Conservation (phyloP, 179 eudicot genomes). For the Actinidia arguta region DNA sequence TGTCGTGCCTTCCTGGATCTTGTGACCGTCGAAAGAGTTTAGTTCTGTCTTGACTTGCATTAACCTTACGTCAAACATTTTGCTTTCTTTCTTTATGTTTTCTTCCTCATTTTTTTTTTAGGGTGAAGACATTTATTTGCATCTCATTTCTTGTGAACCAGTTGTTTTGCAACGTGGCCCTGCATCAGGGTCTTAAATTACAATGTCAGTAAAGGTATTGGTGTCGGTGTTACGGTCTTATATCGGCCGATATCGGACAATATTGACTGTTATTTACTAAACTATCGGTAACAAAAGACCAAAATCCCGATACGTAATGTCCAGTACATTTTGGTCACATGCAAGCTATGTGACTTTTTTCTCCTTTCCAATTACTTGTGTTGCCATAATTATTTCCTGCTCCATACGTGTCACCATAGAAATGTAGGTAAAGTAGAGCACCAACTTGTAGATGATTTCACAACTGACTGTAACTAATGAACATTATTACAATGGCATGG, state of each 20-base stretch:
- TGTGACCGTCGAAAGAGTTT: neutral
- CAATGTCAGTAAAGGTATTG: no score
- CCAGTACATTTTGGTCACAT: neutral
- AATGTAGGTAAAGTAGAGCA: neutral
- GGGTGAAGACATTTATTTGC: no score
- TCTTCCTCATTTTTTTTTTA: neutral
- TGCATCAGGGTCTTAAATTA: no score
- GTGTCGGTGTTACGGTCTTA: no score
- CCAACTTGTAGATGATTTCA: neutral
- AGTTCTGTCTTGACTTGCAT: neutral
- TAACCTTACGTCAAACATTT: neutral
- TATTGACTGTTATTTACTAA: neutral
- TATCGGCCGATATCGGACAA: neutral
- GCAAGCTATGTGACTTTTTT: neutral
- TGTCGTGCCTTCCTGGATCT: slow-evolving; percentile 17
- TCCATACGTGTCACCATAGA: neutral
- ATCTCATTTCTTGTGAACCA: no score
- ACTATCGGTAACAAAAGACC: neutral
- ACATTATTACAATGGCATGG: neutral
- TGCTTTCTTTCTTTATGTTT: no score
- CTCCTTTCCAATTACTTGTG: neutral
- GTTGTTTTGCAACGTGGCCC: no score
- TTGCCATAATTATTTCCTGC: neutral
- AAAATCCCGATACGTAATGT: no score
- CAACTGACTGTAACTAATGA: neutral